Conservation (phyloP, 2,329 filamentous ascomycete species). For the Aspergillus amoenus region DNA sequence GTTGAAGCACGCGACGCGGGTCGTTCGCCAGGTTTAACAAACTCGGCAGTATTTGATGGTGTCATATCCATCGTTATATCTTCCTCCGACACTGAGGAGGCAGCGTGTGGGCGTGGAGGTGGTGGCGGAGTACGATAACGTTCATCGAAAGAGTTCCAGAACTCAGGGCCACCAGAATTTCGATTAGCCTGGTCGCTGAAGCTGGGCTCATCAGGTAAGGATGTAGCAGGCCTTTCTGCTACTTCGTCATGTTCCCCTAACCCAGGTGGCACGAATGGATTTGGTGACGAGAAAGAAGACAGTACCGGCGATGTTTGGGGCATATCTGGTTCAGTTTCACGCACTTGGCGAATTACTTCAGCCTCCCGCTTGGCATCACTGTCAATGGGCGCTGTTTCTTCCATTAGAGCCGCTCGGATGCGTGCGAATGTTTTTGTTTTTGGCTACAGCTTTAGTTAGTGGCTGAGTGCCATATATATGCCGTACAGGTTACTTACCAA, state of each 20-base stretch:
- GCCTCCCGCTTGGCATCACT: slow-evolving; percentile 87
- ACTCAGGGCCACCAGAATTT: slow-evolving; percentile 69
- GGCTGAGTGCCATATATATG: not conserved
- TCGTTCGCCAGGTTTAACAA: slow-evolving; percentile 34
- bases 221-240: slow-evolving; percentile 29
- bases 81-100: slow-evolving; percentile 48
- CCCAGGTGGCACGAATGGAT: slow-evolving; percentile 37
- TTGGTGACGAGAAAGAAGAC: slow-evolving; percentile 50
- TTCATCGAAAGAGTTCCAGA: slow-evolving; percentile 79
- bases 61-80: slow-evolving; percentile 42
- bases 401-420: slow-evolving; percentile 82
- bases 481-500: slow-evolving; percentile 60
- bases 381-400: slow-evolving; percentile 85
- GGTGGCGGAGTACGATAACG: slow-evolving; percentile 66
- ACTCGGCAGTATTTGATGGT: slow-evolving; percentile 29
- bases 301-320: slow-evolving; percentile 39
- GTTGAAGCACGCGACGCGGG: slow-evolving; percentile 41
- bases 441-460: slow-evolving; percentile 56
- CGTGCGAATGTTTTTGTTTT: slow-evolving; percentile 96
- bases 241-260: slow-evolving; percentile 17
- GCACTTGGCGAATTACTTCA: slow-evolving; percentile 92
- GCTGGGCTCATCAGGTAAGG: slow-evolving; percentile 60
- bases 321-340: slow-evolving; percentile 76
- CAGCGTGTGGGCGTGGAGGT: slow-evolving; percentile 55
- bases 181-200: slow-evolving; percentile 74